Conservation (phyloP, 2,329 filamentous ascomycete genomes). For the Botrytis medusae region DNA sequence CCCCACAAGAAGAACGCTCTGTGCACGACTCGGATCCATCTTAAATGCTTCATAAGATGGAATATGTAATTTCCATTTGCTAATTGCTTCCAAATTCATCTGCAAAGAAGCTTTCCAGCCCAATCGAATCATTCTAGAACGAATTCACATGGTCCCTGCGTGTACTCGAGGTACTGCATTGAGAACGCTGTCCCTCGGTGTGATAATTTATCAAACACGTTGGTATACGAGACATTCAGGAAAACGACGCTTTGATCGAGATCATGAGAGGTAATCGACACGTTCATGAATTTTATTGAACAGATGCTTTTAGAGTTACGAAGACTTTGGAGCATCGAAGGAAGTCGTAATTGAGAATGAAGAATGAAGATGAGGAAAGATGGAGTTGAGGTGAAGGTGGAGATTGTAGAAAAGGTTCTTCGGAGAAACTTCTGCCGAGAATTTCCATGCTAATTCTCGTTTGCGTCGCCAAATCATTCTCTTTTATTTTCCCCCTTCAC, state of each 20-base stretch:
- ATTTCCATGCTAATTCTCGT: constrained; percentile 1
- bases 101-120: constrained; percentile 16
- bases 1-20: neutral
- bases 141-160: neutral
- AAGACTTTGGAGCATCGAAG: neutral
- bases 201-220: constrained; percentile 2
- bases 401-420: neutral
- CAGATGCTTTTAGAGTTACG: neutral
- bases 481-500: neutral
- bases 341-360: neutral
- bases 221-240: neutral
- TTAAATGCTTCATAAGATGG: constrained; percentile 2
- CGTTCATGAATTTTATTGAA: neutral
- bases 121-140: constrained; percentile 12
- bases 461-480: constrained; percentile 5
- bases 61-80: neutral
- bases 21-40: constrained; percentile 4
- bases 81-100: constrained; percentile 8
- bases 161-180: neutral
- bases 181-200: neutral
- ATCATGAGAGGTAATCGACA: neutral
- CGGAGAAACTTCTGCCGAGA: neutral
- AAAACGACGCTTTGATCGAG: neutral
- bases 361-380: neutral
- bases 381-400: neutral